Conservation (phyloP, 2,329 filamentous ascomycete genomes). For the Neopestalotiopsis sp. region DNA sequence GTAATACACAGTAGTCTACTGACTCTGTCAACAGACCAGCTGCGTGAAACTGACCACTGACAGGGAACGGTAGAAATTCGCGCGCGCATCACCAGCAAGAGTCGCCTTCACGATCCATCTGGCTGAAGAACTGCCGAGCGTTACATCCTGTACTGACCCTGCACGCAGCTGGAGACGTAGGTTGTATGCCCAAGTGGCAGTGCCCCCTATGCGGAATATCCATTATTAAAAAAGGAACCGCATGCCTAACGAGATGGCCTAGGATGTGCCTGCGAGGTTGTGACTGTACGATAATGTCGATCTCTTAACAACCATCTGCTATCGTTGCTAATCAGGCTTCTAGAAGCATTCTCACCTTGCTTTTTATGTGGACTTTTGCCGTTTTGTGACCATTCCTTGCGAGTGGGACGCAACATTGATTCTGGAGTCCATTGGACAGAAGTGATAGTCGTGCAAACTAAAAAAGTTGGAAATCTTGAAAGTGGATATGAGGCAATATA, state of each 20-base stretch:
- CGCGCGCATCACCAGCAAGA: too few species aligned
- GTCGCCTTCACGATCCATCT: too few species aligned
- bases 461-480: neutral
- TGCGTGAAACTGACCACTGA: too few species aligned
- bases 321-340: neutral
- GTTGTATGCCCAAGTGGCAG: neutral
- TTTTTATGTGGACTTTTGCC: neutral
- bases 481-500: slow-evolving; percentile 1
- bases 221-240: neutral
- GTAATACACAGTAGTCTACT: too few species aligned
- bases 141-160: neutral
- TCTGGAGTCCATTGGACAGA: neutral
- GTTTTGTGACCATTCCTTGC: neutral
- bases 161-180: neutral
- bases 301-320: neutral
- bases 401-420: neutral
- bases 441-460: neutral
- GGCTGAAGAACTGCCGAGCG: neutral
- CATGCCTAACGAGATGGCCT: neutral
- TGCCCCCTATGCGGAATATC: neutral
- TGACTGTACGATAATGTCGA: neutral
- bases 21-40: too few species aligned
- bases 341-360: neutral
- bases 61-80: too few species aligned
- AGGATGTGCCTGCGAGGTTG: neutral